Base-by-base conservation (phyloP, 352 stramenopile species). In the Globisporangium orthogonon region DNA sequence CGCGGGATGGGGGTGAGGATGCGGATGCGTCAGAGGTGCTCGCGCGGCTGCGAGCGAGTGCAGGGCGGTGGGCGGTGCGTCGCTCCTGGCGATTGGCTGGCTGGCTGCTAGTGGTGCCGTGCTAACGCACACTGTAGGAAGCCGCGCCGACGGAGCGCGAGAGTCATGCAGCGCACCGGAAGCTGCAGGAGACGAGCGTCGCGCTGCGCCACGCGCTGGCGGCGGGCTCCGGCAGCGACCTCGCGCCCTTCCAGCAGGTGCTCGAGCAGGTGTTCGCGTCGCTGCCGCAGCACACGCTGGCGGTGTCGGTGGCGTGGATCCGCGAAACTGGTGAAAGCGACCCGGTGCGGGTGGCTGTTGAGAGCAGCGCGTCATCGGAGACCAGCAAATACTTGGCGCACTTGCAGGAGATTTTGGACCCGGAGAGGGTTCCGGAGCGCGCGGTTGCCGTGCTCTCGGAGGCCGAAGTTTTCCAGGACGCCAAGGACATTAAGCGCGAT, bases 401-500 rank as follows among this genome's bases (percentile, higher is more conserved):
- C 14, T 50, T 88, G 15, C 30, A 83, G 43, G n/a, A 37, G 28
- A 18, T 43, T 31, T 50, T 23, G 44, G 45, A 41, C 61, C 61
- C 51, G 50, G 56, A 4, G 35, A 54, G 10, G 13, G 29, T 13
- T 9, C 11, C 10, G 55, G 33, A 35, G 13, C 40, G 52, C 41
- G 37, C 60, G 59, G 28, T 78, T 30, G 7, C 64, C 30, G 4
- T 35, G 29, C 60, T 89, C 3, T 73, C 73, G 1, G 76, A 89
- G 7, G 75, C 74, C 0, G 66, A 89, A 50, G 73, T 67, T 30
- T 87, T 87, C 51, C 83, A 93, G 58, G 83, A 93, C 54, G 71
- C 83, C 7, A 93, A 93, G 60, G 83, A 93, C 62, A 83, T 93
- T 54, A 65, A 73, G 39, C 78, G 83, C n/a, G 83, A 93, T 56